These are phyloP conservation scores for Cutaneotrichosporon sp. DNA, from an alignment of 1,284 basidiomycete species.

Conservation along the genomic window DNA sequence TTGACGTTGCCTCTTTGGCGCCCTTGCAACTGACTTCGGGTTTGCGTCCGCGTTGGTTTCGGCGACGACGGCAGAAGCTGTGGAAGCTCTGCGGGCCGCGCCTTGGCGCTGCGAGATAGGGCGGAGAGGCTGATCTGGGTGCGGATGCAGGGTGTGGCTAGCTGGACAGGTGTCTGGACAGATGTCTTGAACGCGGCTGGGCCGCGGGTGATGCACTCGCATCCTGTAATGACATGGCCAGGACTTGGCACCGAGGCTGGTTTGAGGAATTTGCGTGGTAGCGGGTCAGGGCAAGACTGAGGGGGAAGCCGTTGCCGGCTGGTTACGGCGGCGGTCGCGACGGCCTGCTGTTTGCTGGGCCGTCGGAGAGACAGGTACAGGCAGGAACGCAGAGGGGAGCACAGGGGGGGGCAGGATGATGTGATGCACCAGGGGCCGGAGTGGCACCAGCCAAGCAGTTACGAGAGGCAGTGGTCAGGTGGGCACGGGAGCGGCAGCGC, in stretches of 20 bases:
- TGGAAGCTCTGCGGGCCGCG: neutral
- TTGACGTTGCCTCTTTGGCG: too few species aligned
- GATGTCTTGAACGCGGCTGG: neutral
- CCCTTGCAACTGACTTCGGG: neutral
- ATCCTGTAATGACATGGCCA: too few species aligned
- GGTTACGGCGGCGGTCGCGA: too few species aligned
- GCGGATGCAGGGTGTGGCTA: neutral
- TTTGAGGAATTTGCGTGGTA: too few species aligned
- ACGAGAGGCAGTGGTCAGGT: neutral
- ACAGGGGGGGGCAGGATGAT: too few species aligned
- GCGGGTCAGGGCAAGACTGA: too few species aligned
- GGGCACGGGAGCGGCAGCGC: neutral
- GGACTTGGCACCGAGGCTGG: too few species aligned
- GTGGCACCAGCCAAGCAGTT: neutral
- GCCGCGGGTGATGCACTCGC: neutral
- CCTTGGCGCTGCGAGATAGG: neutral
- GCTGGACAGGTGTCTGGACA: too few species aligned
- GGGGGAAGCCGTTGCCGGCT: too few species aligned
- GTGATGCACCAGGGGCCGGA: neutral
- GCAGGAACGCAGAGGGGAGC: too few species aligned
- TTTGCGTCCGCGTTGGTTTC: neutral
- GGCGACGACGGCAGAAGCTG: neutral
- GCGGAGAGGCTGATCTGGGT: neutral
- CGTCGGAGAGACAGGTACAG: too few species aligned
- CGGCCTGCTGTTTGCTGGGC: too few species aligned